Evolutionary conservation across 768 basidiomycete species (phyloP).

Genomic region (Rhodotorula diobovata): DNA sequence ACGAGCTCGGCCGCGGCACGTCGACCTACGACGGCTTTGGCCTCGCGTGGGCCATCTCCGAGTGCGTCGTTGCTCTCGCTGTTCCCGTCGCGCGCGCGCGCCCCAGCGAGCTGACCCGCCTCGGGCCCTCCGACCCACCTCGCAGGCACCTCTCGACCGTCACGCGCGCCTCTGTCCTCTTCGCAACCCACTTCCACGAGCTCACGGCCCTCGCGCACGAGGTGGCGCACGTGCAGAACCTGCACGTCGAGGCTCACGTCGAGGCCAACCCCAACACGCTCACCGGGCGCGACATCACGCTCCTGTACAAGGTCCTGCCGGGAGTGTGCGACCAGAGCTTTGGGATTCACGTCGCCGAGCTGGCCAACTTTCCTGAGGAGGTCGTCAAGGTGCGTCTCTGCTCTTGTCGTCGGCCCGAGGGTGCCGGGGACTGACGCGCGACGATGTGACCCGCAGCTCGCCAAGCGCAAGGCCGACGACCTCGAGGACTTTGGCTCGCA

Average conservation of each 20-base stretch:
- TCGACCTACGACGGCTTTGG: constrained; percentile 92
- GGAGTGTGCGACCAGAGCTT: constrained; percentile 95
- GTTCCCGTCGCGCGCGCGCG: background rate
- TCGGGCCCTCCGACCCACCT: background rate
- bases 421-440: background rate
- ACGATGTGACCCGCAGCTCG: constrained; percentile 63
- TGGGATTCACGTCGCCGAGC: constrained; percentile 92
- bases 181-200: constrained; percentile 96
- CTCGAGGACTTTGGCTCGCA: constrained; percentile 68
- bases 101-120: background rate
- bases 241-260: constrained; percentile 94
- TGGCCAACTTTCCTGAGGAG: constrained; percentile 95
- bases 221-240: constrained; percentile 78
- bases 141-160: constrained; percentile 82
- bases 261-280: constrained; percentile 52
- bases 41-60: constrained; percentile 96
- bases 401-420: no score
- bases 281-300: constrained; percentile 65
- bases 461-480: constrained; percentile 86
- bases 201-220: constrained; percentile 86
- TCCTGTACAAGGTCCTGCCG: constrained; percentile 68
- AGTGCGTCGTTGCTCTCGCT: constrained; percentile 55
- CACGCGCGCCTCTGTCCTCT: constrained; percentile 89
- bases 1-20: constrained; percentile 87
- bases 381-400: constrained; percentile 68